A percentile compares a stretch with the other conserved stretches of the same genome.
Evolutionary conservation across 306 rosid genomes (phyloP).

Genomic region (Ormosia emarginata): DNA sequence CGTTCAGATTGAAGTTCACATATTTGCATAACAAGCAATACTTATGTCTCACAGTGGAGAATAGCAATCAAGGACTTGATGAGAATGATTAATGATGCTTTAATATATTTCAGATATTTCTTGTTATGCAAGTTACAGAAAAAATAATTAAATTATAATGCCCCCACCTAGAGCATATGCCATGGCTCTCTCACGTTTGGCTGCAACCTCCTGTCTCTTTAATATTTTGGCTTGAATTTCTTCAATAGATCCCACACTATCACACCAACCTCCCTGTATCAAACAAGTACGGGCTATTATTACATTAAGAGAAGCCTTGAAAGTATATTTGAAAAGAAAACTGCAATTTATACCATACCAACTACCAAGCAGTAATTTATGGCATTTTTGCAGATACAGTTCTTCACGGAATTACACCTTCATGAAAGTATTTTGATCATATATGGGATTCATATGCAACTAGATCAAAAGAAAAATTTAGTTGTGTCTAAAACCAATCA

Average conservation of each 20-base stretch:
- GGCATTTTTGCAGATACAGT: background rate
- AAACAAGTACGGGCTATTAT: background rate
- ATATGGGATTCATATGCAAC: background rate
- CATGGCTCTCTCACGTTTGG: slow-evolving; percentile 97
- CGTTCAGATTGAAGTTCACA: background rate
- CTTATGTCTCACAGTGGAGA: background rate
- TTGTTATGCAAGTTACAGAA: background rate
- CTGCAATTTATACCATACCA: background rate
- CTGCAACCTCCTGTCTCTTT: slow-evolving; percentile 98
- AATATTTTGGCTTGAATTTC: slow-evolving; percentile 79
- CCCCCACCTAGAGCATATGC: slow-evolving; percentile 66
- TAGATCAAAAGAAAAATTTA: background rate
- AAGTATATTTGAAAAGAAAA: background rate
- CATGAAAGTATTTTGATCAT: background rate
- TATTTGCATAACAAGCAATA: background rate
- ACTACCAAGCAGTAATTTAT: background rate
- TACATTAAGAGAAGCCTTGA: background rate
- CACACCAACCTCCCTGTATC: slow-evolving; percentile 98
- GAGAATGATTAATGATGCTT: background rate
- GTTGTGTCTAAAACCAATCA: background rate
- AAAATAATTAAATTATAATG: background rate
- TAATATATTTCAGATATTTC: background rate
- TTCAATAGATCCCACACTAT: slow-evolving; percentile 79
- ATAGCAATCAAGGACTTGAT: background rate
- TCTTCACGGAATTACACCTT: background rate